Evolutionary conservation across 352 stramenopile species (phyloP).

Genomic region (Phytopythium boreale): DNA sequence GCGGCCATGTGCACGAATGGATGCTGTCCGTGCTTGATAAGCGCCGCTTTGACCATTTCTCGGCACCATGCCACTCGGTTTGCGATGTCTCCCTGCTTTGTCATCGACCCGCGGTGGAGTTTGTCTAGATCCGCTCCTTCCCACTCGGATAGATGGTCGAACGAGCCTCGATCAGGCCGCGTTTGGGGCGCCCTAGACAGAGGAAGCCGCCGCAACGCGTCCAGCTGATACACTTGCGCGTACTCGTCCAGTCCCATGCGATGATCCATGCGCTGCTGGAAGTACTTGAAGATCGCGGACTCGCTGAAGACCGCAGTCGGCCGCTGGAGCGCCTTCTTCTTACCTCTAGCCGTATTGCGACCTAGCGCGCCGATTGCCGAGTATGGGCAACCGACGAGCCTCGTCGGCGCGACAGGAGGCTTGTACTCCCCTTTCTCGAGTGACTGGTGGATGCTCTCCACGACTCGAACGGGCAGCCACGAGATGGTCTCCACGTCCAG

Average conservation of each 20-base stretch:
- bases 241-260: slow-evolving; percentile 34
- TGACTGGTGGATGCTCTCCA: slow-evolving; percentile 34
- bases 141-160: slow-evolving; percentile 14
- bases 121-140: slow-evolving; percentile 19
- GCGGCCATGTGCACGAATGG: slow-evolving; percentile 47
- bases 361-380: background rate
- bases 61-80: slow-evolving; percentile 9
- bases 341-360: background rate
- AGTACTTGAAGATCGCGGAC: slow-evolving; percentile 34
- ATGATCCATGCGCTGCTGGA: slow-evolving; percentile 29
- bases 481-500: slow-evolving; percentile 56
- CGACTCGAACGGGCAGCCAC: slow-evolving; percentile 44
- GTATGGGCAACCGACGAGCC: background rate
- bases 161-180: background rate
- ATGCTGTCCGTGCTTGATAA: slow-evolving; percentile 18
- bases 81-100: background rate
- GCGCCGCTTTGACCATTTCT: slow-evolving; percentile 20
- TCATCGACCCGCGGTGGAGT: slow-evolving; percentile 19
- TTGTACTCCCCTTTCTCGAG: slow-evolving; percentile 39
- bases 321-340: background rate
- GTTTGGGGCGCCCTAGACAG: slow-evolving; percentile 5
- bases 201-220: slow-evolving; percentile 36
- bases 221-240: slow-evolving; percentile 46
- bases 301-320: slow-evolving; percentile 27
- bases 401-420: slow-evolving; percentile 12